A percentile compares a stretch with the other conserved stretches of the same genome.
phyloP scores from a whole-genome alignment of 805 yeast genomes.

The Saturnispora saitoi region DNA sequence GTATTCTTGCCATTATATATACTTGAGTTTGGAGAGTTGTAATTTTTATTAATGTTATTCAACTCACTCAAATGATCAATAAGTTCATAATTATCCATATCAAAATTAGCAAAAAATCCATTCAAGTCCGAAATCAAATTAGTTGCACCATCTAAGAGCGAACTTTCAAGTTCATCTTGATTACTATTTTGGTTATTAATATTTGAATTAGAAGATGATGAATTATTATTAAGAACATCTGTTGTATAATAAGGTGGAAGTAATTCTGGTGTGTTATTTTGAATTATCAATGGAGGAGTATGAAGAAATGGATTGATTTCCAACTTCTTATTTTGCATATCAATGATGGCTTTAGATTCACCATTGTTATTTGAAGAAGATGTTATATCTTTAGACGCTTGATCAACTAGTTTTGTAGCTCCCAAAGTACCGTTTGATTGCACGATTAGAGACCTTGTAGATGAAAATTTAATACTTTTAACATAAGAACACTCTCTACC shows the following conservation, averaged over 20 bases:
- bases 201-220: neutral
- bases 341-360: neutral
- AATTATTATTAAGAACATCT: neutral
- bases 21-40: neutral
- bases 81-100: slow-evolving; percentile 16
- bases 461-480: slow-evolving; percentile 27
- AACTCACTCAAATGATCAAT: neutral
- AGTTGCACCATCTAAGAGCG: slow-evolving; percentile 29
- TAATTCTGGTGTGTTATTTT: slow-evolving; percentile 16
- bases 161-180: slow-evolving; percentile 24
- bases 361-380: neutral
- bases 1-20: neutral
- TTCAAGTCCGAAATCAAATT: slow-evolving; percentile 30
- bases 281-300: slow-evolving; percentile 19
- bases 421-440: neutral
- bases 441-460: slow-evolving; percentile 24
- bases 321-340: neutral
- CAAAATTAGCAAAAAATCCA: slow-evolving; percentile 27
- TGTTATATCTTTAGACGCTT: neutral
- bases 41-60: neutral
- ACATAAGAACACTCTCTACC: slow-evolving; percentile 33
- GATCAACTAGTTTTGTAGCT: neutral
- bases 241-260: neutral
- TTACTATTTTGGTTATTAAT: neutral
- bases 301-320: slow-evolving; percentile 12